A percentile compares a stretch with the other conserved stretches of the same genome.
Conservation (phyloP, 2,329 filamentous ascomycete species). For the Pyricularia sp. region DNA sequence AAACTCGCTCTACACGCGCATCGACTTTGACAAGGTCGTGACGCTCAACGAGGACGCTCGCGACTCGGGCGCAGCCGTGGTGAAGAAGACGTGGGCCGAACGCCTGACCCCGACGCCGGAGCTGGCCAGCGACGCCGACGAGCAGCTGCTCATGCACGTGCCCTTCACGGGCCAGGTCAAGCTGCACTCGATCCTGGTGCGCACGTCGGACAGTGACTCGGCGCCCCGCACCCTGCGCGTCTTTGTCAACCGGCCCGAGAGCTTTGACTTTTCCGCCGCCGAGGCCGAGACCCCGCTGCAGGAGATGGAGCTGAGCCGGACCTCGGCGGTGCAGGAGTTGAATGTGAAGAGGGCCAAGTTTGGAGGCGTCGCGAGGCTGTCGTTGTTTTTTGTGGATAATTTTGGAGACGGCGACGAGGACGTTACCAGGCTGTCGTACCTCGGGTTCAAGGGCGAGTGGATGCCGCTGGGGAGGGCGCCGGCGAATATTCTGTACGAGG, state of each 20-base stretch:
- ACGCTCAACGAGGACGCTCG: slow-evolving; percentile 73
- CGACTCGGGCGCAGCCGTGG: slow-evolving; percentile 61
- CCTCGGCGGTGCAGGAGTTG: slow-evolving; percentile 76
- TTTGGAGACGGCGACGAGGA: slow-evolving; percentile 35
- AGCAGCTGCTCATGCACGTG: slow-evolving; percentile 86
- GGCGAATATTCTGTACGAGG: slow-evolving; percentile 82
- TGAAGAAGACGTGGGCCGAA: slow-evolving; percentile 88
- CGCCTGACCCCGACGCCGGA: slow-evolving; percentile 63
- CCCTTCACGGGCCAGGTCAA: slow-evolving; percentile 96
- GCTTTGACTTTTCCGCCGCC: slow-evolving; percentile 75
- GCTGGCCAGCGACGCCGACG: slow-evolving; percentile 77
- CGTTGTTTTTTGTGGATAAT: slow-evolving; percentile 62
- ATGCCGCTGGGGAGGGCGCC: slow-evolving; percentile 79
- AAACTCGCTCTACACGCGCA: slow-evolving; percentile 82
- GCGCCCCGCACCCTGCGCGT: slow-evolving; percentile 80
- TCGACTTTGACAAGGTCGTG: slow-evolving; percentile 76
- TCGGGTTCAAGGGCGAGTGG: slow-evolving; percentile 93
- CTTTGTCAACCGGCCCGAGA: slow-evolving; percentile 73
- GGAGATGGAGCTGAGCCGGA: slow-evolving; percentile 66
- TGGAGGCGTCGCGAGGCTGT: slow-evolving; percentile 71
- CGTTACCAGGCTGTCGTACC: slow-evolving; percentile 66
- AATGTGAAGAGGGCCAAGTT: slow-evolving; percentile 83
- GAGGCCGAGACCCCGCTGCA: slow-evolving; percentile 64
- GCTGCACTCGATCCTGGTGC: slow-evolving; percentile 79
- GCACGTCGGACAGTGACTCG: slow-evolving; percentile 59